Base-by-base conservation (phyloP, 768 basidiomycete species). In the Pleurotus djamor region DNA sequence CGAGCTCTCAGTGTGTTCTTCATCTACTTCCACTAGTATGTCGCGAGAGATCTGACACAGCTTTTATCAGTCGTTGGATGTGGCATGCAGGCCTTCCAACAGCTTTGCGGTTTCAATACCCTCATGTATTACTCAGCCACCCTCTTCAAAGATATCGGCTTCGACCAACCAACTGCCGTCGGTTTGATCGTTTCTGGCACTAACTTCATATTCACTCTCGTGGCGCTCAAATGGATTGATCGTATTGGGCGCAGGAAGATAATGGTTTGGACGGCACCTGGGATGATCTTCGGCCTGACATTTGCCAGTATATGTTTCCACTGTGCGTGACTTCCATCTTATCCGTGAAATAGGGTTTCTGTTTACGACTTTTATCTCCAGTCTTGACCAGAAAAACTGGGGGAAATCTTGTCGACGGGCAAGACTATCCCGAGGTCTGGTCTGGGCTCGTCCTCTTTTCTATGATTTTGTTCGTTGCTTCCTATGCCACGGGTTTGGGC, bases 391-490 rank as follows among this genome's bases (percentile, higher is more conserved):
- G 69, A 62, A 72, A 79, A 64, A 91, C 89, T 0, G 83, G 79
- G 17, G 83, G 86, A 4, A 65, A 80, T 28, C 81, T 93, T 17
- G 74, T 86, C 21, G 77, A 83, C 17, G 86, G 86, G 3, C 75
- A 79, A 12, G 68, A 79, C 21, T 91, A 90, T 66, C 77, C 86
- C 2, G 78, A 68, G 33, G 68, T 77, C 13, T 91, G 86, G 86
- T 88, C 87, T 4, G 80, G 79, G 1, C 72, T 89, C 59, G 88
- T 93, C 3, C 70, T 93, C n/a, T 61, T 87, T 5, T 82, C 87
- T n/a, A 93, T 94, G 89, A 84, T 94, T 63, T 67, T 90, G 63
- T 94, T 88, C 71, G 91, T 92, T 17, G 88, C 88, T 0, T 87
- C 87, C 8, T 94, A 94, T 66, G 92, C 90, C 0, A 88, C 83